Evolutionary conservation across 2,329 filamentous ascomycete genomes (phyloP).

Genomic region (Paramyrothecium roridum): DNA sequence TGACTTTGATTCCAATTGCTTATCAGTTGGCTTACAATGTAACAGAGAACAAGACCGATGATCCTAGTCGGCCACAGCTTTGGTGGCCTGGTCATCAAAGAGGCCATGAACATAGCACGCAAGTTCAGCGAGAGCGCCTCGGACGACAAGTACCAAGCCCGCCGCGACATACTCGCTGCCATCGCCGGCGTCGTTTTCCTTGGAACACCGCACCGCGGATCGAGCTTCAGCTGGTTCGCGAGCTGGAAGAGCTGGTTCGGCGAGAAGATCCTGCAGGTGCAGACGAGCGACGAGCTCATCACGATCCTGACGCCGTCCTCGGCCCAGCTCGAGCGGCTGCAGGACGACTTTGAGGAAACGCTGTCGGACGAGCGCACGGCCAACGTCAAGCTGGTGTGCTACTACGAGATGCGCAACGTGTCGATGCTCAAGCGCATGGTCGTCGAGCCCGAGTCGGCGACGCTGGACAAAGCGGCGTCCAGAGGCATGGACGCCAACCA

Average conservation of each 20-base stretch:
- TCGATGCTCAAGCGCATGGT: neutral
- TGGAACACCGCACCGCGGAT: neutral
- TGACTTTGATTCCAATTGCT: neutral
- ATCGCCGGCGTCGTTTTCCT: slow-evolving; percentile 1
- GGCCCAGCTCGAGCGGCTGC: neutral
- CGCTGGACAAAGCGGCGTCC: neutral
- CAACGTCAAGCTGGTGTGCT: slow-evolving; percentile 1
- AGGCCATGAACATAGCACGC: neutral
- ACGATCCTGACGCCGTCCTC: neutral
- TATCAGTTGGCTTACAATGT: neutral
- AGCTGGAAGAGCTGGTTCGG: neutral
- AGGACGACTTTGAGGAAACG: slow-evolving; percentile 1
- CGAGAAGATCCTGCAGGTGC: neutral
- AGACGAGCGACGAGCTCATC: slow-evolving; percentile 1
- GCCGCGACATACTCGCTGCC: neutral
- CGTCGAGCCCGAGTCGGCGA: slow-evolving; percentile 1
- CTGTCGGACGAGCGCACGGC: neutral
- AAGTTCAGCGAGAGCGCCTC: neutral
- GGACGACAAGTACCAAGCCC: neutral
- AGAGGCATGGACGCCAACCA: slow-evolving; percentile 1
- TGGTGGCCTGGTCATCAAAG: slow-evolving; percentile 1
- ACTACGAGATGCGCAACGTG: slow-evolving; percentile 2
- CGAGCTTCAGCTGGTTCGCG: neutral
- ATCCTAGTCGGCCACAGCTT: slow-evolving; percentile 1
- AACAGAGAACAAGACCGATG: slow-evolving; percentile 1